Percentiles rank a stretch among this genome's conserved stretches.
Evolutionary conservation across 371 early-diverging fungal species (phyloP).

Genomic region (Mortierella sp.): DNA sequence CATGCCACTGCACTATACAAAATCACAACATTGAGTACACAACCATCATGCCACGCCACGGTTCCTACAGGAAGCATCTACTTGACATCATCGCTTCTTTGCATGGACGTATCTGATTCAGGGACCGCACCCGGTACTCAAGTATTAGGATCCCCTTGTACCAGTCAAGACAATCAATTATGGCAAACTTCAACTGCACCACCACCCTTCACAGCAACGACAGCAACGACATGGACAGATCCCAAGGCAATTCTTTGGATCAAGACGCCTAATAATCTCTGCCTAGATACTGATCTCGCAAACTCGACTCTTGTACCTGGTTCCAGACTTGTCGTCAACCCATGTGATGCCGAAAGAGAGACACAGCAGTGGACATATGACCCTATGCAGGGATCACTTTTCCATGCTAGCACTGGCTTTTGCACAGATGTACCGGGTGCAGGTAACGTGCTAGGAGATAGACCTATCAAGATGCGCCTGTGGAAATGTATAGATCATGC

Average conservation of each 20-base stretch:
- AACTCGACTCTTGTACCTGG: slow-evolving; percentile 2
- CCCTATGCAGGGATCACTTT: slow-evolving; percentile 37
- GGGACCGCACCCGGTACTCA: slow-evolving; percentile 13
- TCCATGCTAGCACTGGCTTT: slow-evolving; percentile 30
- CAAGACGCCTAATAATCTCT: slow-evolving; percentile 36
- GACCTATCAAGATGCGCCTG: slow-evolving; percentile 15
- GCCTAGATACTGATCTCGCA: slow-evolving; percentile 27
- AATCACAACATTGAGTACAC: slow-evolving; percentile 20
- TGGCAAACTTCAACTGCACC: slow-evolving; percentile 42
- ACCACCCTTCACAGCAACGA: slow-evolving; percentile 21
- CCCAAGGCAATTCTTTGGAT: slow-evolving; percentile 30
- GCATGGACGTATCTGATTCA: slow-evolving; percentile 28
- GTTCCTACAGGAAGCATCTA: slow-evolving; percentile 39
- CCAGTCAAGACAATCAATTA: slow-evolving; percentile 34
- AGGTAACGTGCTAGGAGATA: background rate
- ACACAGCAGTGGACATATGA: slow-evolving; percentile 52
- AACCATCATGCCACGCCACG: slow-evolving; percentile 17
- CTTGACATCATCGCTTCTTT: slow-evolving; percentile 43
- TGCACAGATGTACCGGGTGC: slow-evolving; percentile 41
- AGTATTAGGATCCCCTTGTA: slow-evolving; percentile 32
- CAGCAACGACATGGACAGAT: background rate
- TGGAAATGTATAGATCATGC: slow-evolving; percentile 39
- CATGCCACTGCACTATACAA: slow-evolving; percentile 43
- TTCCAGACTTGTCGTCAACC: slow-evolving; percentile 29
- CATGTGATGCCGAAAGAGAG: slow-evolving; percentile 27